Conservation (phyloP, 768 basidiomycete species). For the Lactarius sanguifluus region DNA sequence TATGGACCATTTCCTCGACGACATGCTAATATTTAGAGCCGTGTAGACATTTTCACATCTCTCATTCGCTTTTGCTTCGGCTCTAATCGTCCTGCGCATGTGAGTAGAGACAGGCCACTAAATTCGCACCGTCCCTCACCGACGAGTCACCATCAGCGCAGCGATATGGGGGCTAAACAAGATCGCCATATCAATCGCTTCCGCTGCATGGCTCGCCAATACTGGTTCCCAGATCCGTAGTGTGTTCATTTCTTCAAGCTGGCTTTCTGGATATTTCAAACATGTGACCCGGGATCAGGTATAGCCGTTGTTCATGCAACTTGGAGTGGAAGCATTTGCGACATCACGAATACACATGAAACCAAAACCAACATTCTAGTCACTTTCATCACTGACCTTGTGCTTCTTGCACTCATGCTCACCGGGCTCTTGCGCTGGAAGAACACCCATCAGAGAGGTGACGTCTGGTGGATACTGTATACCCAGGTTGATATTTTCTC, state of each 20-base stretch:
- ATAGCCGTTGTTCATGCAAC: background rate
- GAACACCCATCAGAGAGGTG: background rate
- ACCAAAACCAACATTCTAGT: background rate
- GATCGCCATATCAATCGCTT: background rate
- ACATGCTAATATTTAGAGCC: background rate
- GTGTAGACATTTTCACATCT: slow-evolving; percentile 6
- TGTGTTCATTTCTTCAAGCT: background rate
- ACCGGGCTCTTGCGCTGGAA: slow-evolving; percentile 14
- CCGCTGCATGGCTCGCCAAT: background rate
- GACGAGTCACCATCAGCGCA: background rate
- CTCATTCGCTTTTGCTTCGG: slow-evolving; percentile 15
- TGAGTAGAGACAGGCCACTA: background rate
- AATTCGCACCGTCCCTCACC: background rate
- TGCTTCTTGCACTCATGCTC: slow-evolving; percentile 11
- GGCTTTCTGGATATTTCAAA: background rate
- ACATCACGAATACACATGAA: background rate
- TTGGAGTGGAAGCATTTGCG: background rate
- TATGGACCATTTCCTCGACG: too few relatives aligned
- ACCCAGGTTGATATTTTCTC: slow-evolving; percentile 1
- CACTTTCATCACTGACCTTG: slow-evolving; percentile 5
- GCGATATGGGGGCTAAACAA: slow-evolving; percentile 15
- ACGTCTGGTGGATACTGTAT: slow-evolving; percentile 13
- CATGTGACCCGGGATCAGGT: slow-evolving; percentile 4
- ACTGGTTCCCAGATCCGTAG: background rate
- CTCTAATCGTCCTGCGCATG: slow-evolving; percentile 23